Conservation (phyloP, 768 basidiomycete genomes). For the Udeniomyces megalosporus region DNA sequence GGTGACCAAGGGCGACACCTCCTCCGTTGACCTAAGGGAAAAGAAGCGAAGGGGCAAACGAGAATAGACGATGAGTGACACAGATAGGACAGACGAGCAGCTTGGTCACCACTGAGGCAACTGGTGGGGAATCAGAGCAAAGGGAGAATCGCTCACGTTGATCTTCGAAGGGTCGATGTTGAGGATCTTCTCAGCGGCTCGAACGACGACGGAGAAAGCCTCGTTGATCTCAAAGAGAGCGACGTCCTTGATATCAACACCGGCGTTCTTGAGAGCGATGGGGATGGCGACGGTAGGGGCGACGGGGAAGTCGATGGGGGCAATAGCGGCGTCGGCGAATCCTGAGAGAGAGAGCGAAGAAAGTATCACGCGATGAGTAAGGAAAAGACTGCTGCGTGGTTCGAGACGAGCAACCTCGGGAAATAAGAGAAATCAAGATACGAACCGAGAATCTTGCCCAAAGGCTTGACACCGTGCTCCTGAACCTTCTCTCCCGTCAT, state of each 20-base stretch:
- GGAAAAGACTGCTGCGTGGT: too few species aligned
- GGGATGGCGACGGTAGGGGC: constrained; percentile 89
- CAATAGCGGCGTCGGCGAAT: constrained; percentile 90
- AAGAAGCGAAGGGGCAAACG: neutral
- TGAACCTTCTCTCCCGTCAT: constrained; percentile 86
- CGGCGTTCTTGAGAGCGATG: constrained; percentile 68
- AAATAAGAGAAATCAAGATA: constrained; percentile 16
- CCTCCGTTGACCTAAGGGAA: constrained; percentile 46
- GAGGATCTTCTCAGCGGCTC: constrained; percentile 76
- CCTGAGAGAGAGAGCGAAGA: constrained; percentile 36
- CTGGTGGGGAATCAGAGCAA: neutral
- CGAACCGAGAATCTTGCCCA: constrained; percentile 90
- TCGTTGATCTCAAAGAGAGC: constrained; percentile 92
- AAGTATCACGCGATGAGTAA: neutral
- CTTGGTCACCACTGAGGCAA: neutral
- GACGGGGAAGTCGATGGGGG: constrained; percentile 90
- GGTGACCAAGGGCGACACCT: constrained; percentile 78
- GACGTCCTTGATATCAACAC: constrained; percentile 65
- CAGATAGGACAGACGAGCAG: neutral
- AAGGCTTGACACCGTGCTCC: constrained; percentile 74
- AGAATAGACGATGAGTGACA: neutral
- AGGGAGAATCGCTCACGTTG: constrained; percentile 41
- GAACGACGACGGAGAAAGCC: constrained; percentile 87
- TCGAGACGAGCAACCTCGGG: neutral
- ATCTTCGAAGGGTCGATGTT: constrained; percentile 71